Conservation (phyloP, 164 flowering plant species). For the Warburgia ugandensis region DNA sequence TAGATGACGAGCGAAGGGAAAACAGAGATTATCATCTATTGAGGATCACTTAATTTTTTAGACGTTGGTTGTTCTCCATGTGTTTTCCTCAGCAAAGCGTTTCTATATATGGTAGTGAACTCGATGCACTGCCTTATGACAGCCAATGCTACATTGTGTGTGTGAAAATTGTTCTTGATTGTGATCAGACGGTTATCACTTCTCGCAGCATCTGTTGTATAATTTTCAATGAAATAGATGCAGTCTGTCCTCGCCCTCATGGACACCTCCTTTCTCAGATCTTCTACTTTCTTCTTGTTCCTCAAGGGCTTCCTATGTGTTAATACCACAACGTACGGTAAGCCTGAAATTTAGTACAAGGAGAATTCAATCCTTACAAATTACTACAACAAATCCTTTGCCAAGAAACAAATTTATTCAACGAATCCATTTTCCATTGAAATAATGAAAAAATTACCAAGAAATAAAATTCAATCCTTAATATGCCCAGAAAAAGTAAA, state of each 20-base stretch:
- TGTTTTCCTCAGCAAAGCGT: neutral
- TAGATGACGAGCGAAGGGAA: too few relatives aligned
- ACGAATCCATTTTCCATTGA: too few relatives aligned
- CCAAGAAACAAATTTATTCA: neutral
- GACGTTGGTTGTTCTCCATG: too few relatives aligned
- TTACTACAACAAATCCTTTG: too few relatives aligned
- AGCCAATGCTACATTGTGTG: slow-evolving; percentile 4
- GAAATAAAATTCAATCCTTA: too few relatives aligned
- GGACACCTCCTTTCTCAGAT: slow-evolving; percentile 4
- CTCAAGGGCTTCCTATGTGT: slow-evolving; percentile 7
- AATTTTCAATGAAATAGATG: slow-evolving; percentile 7
- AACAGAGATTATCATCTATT: too few relatives aligned
- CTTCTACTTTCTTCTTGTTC: slow-evolving; percentile 2
- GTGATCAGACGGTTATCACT: neutral
- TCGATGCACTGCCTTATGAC: slow-evolving; percentile 8
- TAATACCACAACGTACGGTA: slow-evolving; percentile 6
- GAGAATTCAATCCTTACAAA: too few relatives aligned
- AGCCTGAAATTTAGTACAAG: slow-evolving; percentile 1
- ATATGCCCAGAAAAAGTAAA: neutral
- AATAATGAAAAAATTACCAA: too few relatives aligned
- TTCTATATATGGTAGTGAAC: slow-evolving; percentile 1
- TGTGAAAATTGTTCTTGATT: slow-evolving; percentile 4
- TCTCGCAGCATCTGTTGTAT: neutral
- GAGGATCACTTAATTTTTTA: too few relatives aligned
- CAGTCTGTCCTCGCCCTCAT: slow-evolving; percentile 10